phyloP scores from a whole-genome alignment of 2,329 filamentous ascomycete species.

The Magnaporthiopsis rhizophila region DNA sequence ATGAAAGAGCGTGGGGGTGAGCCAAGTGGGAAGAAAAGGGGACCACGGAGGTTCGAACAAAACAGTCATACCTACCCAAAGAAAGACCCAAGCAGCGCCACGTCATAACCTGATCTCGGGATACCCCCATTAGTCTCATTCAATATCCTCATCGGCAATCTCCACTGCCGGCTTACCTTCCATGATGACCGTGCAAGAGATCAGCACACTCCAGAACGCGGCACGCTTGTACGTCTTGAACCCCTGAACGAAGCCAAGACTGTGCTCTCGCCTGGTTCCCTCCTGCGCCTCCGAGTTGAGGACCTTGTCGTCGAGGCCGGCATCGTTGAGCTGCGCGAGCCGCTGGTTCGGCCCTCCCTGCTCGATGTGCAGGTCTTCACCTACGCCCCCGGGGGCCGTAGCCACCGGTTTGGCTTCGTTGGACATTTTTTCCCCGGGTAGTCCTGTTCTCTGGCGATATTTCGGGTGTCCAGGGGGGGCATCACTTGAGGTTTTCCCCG shows the following conservation, averaged over 20 bases:
- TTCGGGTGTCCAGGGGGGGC: too few relatives aligned
- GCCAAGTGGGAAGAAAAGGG: too few relatives aligned
- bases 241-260: constrained; percentile 24
- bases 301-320: constrained; percentile 26
- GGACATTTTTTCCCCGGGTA: background rate
- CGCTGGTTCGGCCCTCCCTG: constrained; percentile 19
- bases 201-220: constrained; percentile 28
- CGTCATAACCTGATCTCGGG: constrained; percentile 29
- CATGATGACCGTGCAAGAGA: constrained; percentile 31
- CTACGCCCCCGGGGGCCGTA: background rate
- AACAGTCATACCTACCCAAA: constrained; percentile 20
- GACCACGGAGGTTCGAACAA: too few relatives aligned
- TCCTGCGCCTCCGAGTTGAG: constrained; percentile 29
- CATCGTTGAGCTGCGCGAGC: constrained; percentile 21
- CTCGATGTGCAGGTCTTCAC: constrained; percentile 6
- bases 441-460: too few relatives aligned
- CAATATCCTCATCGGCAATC: too few relatives aligned
- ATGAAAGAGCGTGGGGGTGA: too few relatives aligned
- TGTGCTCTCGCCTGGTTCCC: constrained; percentile 29
- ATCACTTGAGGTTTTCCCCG: too few relatives aligned
- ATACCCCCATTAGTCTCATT: too few relatives aligned
- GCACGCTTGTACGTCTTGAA: constrained; percentile 32
- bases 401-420: background rate
- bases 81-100: constrained; percentile 37
- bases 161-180: constrained; percentile 21